Base-by-base conservation (phyloP, 331 rosid genomes). In the Cucumis variabilis region DNA sequence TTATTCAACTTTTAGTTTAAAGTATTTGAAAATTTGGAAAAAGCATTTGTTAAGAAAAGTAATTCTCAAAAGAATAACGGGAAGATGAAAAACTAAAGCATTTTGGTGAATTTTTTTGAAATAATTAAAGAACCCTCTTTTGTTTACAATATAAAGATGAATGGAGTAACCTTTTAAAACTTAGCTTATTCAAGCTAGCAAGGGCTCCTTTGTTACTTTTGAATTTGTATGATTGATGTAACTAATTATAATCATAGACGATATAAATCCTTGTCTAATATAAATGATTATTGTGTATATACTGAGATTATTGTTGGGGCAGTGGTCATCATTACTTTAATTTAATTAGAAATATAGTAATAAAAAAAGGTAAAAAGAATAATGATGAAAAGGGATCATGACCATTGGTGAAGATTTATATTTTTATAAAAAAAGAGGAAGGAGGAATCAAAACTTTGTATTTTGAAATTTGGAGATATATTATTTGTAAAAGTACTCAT, bases 1-100 rank as follows among this genome's bases (percentile, higher is more conserved):
- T 77, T 77, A 46, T 46, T 77, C 63, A 77, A 74, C 80, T 74
- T 74, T 74, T 74, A 41, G 80, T 74, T 78, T 78, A 78, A 51
- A 78, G 84, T 78, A 78, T 51, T 51, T 78, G 28, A n/a, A 78
- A 51, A 13, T 51, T 11, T 13, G 30, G 41, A 25, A 78, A 51
- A 50, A 51, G 41, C 65, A n/a, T 66, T 3, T 50, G 46, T 25
- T 51, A 25, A 51, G 13, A 15, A 46, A 76, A 76, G 82, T 76
- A 23, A 48, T n/a, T 76, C 82, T 76, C 33, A 76, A 76, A 46
- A 76, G 82, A 76, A 76, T 76, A 6, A 21, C 10, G 11, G 3
- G 80, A 76, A 23, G 30, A 76, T 23, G 16, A 74, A 75, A 33
- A 75, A 44, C 46, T 23, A 44, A 27, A 23, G 30, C 82, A 21